Base-by-base conservation (phyloP, 2,329 filamentous ascomycete genomes). In the Claviceps capensis region DNA sequence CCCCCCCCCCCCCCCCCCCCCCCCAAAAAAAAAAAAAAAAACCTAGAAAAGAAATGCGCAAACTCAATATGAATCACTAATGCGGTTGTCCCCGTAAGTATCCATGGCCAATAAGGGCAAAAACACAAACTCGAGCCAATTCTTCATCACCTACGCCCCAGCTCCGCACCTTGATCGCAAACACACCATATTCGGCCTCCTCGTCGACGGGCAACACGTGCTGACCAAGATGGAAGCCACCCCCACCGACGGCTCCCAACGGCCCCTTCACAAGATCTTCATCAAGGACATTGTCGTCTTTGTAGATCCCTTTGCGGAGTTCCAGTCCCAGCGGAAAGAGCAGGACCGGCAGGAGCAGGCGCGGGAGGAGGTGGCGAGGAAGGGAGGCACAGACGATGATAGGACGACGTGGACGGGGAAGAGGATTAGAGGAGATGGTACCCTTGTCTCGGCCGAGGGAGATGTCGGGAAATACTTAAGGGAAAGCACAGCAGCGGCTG, bases 101-200 rank as follows among this genome's bases (percentile, higher is more conserved):
- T 89, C 85, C 59, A 98, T 98, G 93, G 93, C 93, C 42, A 98
- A 98, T 69, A 98, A 98, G 65, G 93, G 93, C 53, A 96, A 96
- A 64, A 91, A 96, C 63, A 97, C 91, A 22, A 98, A 98, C 69
- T 93, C 87, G 8, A 88, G 82, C 59, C 93, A 98, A 67, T 98
- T 83, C 65, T 98, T 97, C 73, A 86, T 98, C 63, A 87, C 85
- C 0, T 98, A 98, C 67, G 83, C 88, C 49, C 75, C 86, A 1
- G 81, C 84, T 0, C 83, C 85, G 56, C 93, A 98, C 69, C 77
- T 98, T 1, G 88, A 98, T 67, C 79, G 84, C 54, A 98, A 98
- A 64, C 93, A 98, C 68, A 97, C 93, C n/a, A 86, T 98, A 42
- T 98, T 98, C 62, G 93, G 85, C 2, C 81, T 82, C 40, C 81